These are phyloP conservation scores for Globisporangium iwayamae DNA, from an alignment of 352 stramenopile genomes.

Conservation along the genomic window DNA sequence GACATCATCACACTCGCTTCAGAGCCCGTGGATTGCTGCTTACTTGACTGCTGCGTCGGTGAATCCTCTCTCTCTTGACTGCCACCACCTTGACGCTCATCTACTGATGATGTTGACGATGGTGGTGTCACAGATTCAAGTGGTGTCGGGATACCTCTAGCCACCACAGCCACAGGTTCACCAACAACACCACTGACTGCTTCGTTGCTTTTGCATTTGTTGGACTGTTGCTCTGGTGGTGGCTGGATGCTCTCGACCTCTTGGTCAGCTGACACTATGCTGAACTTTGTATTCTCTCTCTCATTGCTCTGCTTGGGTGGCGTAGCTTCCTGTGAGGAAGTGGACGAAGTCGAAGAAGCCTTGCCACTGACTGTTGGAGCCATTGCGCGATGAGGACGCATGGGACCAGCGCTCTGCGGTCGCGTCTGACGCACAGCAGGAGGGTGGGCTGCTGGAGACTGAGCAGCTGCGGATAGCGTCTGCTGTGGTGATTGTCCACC, in stretches of 20 bases:
- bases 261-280: no score
- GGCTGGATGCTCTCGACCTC: background rate
- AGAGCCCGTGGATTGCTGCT: background rate
- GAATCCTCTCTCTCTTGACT: background rate
- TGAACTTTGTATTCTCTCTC: background rate
- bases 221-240: background rate
- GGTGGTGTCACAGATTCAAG: background rate
- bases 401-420: conserved; percentile 18
- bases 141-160: background rate
- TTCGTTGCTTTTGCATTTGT: background rate
- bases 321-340: background rate
- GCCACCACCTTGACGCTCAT: background rate
- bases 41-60: background rate
- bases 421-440: background rate
- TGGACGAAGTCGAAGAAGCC: background rate
- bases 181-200: background rate
- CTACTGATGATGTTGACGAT: background rate
- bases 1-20: background rate
- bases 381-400: background rate
- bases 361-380: background rate
- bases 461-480: background rate
- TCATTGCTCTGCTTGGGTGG: background rate
- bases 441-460: background rate
- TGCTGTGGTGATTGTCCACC: background rate
- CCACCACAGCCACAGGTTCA: background rate